Evolutionary conservation across 2,329 filamentous ascomycete species (phyloP).

Genomic region (Monosporascus sp.): DNA sequence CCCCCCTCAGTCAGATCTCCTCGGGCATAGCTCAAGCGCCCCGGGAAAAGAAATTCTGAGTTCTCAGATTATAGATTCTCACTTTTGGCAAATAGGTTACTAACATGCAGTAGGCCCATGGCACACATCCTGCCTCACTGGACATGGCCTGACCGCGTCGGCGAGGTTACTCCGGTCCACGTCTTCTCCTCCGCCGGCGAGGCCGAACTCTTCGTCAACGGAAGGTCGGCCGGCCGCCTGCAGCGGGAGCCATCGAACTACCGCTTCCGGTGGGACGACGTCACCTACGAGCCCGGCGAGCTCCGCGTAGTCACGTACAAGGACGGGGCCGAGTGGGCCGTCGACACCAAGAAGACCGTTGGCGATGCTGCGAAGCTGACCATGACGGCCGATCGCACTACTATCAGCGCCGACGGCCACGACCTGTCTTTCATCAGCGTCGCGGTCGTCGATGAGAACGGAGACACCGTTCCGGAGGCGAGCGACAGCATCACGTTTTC

Average conservation of each 20-base stretch:
- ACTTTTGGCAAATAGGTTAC: neutral
- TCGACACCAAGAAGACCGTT: slow-evolving; percentile 34
- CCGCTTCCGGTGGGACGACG: slow-evolving; percentile 48
- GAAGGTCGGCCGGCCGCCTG: slow-evolving; percentile 36
- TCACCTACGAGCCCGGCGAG: slow-evolving; percentile 42
- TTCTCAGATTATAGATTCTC: neutral
- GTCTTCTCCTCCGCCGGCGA: slow-evolving; percentile 47
- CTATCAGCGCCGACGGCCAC: slow-evolving; percentile 34
- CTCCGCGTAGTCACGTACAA: slow-evolving; percentile 43
- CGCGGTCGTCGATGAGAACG: slow-evolving; percentile 37
- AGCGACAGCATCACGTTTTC: slow-evolving; percentile 38
- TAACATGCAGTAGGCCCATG: slow-evolving; percentile 20
- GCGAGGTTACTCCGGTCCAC: slow-evolving; percentile 46
- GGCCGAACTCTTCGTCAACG: slow-evolving; percentile 51
- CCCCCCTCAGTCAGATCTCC: neutral
- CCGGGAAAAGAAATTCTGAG: neutral
- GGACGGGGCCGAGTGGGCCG: slow-evolving; percentile 41
- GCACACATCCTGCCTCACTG: slow-evolving; percentile 53
- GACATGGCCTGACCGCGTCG: slow-evolving; percentile 45
- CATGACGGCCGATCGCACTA: slow-evolving; percentile 34
- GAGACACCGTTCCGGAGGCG: slow-evolving; percentile 38
- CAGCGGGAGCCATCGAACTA: slow-evolving; percentile 33
- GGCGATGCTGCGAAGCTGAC: slow-evolving; percentile 33
- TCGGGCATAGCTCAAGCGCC: neutral
- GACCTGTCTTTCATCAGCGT: slow-evolving; percentile 44